These are phyloP conservation scores for Aspergillus bridgeri DNA, from an alignment of 495 filamentous ascomycete species.

Conservation along the genomic window DNA sequence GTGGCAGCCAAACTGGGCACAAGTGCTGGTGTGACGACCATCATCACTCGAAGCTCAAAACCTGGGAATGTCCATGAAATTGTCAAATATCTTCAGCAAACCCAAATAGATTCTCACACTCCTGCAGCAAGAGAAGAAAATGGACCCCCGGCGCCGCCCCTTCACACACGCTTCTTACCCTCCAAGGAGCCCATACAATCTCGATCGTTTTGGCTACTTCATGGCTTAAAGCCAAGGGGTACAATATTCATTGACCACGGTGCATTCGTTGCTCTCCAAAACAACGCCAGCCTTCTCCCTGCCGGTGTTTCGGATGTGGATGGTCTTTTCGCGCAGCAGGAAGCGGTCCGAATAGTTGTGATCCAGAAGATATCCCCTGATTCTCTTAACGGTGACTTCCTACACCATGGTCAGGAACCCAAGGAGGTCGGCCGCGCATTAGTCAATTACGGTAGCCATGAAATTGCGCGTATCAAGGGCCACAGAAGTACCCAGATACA, in stretches of 20 bases:
- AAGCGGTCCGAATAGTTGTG: slow-evolving; percentile 81
- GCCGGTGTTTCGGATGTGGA: slow-evolving; percentile 88
- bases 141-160: slow-evolving; percentile 43
- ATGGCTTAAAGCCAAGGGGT: slow-evolving; percentile 89
- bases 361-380: slow-evolving; percentile 51
- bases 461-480: slow-evolving; percentile 82
- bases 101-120: slow-evolving; percentile 27
- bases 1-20: slow-evolving; percentile 91
- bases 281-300: slow-evolving; percentile 86
- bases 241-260: slow-evolving; percentile 89
- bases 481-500: slow-evolving; percentile 77
- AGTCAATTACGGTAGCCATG: slow-evolving; percentile 84
- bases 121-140: slow-evolving; percentile 15
- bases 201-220: slow-evolving; percentile 93
- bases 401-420: slow-evolving; percentile 45
- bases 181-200: slow-evolving; percentile 84
- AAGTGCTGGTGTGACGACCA: slow-evolving; percentile 89
- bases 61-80: slow-evolving; percentile 91
- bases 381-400: slow-evolving; percentile 42
- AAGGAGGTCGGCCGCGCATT: slow-evolving; percentile 88
- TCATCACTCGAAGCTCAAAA: slow-evolving; percentile 87
- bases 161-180: slow-evolving; percentile 91
- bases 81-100: slow-evolving; percentile 71
- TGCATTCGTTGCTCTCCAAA: slow-evolving; percentile 70
- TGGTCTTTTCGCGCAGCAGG: slow-evolving; percentile 84